Percentiles rank a stretch among this genome's conserved stretches.
Conservation (phyloP, 768 basidiomycete species). For the Strobilomyces dryophilus region DNA sequence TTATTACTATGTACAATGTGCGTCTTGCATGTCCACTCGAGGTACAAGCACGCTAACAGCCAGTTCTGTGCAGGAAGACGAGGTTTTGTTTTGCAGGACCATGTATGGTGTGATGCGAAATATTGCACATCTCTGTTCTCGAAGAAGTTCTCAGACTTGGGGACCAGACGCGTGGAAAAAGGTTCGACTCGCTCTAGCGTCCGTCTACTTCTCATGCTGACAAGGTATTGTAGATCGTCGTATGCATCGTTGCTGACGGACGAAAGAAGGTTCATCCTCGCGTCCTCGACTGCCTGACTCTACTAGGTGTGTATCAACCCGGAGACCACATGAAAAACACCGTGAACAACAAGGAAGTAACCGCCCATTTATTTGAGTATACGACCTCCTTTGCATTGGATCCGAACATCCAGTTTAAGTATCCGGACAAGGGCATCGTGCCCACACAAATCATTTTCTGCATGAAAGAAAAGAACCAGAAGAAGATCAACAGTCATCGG, state of each 20-base stretch:
- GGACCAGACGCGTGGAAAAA: conserved; percentile 97
- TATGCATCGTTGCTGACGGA: conserved; percentile 89
- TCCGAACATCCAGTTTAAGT: conserved; percentile 75
- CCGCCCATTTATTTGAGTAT: conserved; percentile 80
- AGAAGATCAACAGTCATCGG: conserved; percentile 95
- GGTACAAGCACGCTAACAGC: conserved; percentile 10
- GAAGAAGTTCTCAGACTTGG: conserved; percentile 93
- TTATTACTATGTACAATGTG: conserved; percentile 97
- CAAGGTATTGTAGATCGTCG: conserved; percentile 59
- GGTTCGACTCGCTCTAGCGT: conserved; percentile 33
- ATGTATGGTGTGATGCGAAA: conserved; percentile 94
- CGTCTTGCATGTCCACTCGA: conserved; percentile 25
- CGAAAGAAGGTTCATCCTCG: conserved; percentile 79
- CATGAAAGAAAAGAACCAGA: conserved; percentile 91
- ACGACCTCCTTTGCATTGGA: conserved; percentile 79
- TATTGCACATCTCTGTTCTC: conserved; percentile 74
- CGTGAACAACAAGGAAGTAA: conserved; percentile 70
- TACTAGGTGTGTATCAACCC: conserved; percentile 90
- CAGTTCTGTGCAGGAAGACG: conserved; percentile 59
- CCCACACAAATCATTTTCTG: conserved; percentile 94
- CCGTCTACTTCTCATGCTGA: background rate
- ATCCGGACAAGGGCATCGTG: conserved; percentile 89
- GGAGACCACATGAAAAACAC: conserved; percentile 57
- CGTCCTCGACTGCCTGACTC: conserved; percentile 83
- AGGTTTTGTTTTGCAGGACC: conserved; percentile 87